phyloP scores from a whole-genome alignment of 805 yeast genomes.

The Ogataea minuta region DNA sequence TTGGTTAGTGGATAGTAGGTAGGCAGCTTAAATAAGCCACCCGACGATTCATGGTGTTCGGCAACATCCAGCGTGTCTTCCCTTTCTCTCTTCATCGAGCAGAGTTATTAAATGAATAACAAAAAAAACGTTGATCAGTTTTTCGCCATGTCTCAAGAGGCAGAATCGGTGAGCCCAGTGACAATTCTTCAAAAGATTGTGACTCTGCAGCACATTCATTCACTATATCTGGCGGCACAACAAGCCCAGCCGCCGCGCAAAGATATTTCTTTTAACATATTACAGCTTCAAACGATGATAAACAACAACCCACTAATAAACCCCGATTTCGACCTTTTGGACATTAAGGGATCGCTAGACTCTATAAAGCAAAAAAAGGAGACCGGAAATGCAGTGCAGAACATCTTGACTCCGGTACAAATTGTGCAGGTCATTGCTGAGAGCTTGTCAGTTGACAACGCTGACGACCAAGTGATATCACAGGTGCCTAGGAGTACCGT shows the following conservation, averaged over 20 bases:
- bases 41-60: neutral
- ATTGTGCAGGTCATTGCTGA: constrained; percentile 38
- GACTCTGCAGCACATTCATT: constrained; percentile 37
- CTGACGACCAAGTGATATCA: constrained; percentile 31
- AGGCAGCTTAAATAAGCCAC: constrained; percentile 20
- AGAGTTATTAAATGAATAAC: neutral
- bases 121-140: constrained; percentile 1
- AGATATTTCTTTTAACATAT: constrained; percentile 36
- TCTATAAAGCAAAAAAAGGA: constrained; percentile 23
- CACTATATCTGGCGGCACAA: constrained; percentile 34
- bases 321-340: constrained; percentile 34
- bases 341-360: constrained; percentile 30
- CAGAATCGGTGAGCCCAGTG: constrained; percentile 22
- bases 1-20: constrained; percentile 25
- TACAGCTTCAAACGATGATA: constrained; percentile 35
- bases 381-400: constrained; percentile 18
- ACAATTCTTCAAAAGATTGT: constrained; percentile 36
- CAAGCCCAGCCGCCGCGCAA: constrained; percentile 33
- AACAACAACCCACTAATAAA: constrained; percentile 38
- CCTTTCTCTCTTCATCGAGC: constrained; percentile 5
- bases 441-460: constrained; percentile 31
- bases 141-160: constrained; percentile 7
- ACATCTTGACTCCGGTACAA: constrained; percentile 33
- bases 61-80: constrained; percentile 1
- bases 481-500: constrained; percentile 35